Conservation (phyloP, 2,329 filamentous ascomycete genomes). For the Cyclaneusma minus region DNA sequence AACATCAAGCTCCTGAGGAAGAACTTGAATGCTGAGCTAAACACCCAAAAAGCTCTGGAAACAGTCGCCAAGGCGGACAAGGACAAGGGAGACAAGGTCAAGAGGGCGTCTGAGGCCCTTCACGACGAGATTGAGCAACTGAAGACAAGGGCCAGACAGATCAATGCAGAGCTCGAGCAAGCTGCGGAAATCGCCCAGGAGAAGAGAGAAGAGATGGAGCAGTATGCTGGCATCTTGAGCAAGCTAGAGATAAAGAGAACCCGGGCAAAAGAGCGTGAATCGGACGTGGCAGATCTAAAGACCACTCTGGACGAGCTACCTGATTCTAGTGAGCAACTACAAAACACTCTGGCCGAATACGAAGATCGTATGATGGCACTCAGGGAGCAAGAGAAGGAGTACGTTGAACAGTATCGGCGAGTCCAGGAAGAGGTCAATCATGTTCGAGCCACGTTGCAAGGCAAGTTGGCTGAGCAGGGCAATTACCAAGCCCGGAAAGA, state of each 20-base stretch:
- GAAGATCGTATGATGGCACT: slow-evolving; percentile 57
- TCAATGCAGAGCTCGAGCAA: slow-evolving; percentile 45
- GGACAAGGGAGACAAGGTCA: slow-evolving; percentile 59
- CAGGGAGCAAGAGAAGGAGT: slow-evolving; percentile 43
- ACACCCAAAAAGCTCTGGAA: slow-evolving; percentile 58
- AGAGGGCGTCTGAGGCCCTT: slow-evolving; percentile 49
- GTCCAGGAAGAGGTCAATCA: slow-evolving; percentile 35
- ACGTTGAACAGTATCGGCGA: slow-evolving; percentile 48
- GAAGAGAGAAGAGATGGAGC: slow-evolving; percentile 57
- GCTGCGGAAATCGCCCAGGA: slow-evolving; percentile 38
- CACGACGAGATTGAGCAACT: slow-evolving; percentile 49
- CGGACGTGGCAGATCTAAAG: slow-evolving; percentile 55
- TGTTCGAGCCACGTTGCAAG: slow-evolving; percentile 29
- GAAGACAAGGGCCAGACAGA: slow-evolving; percentile 38
- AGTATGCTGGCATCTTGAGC: slow-evolving; percentile 59
- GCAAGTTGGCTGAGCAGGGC: slow-evolving; percentile 50
- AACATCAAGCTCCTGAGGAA: slow-evolving; percentile 83
- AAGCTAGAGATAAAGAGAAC: slow-evolving; percentile 63
- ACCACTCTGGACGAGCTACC: slow-evolving; percentile 60
- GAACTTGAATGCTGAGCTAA: slow-evolving; percentile 62
- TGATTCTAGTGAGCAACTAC: slow-evolving; percentile 64
- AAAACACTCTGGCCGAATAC: slow-evolving; percentile 59
- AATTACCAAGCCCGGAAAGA: slow-evolving; percentile 75
- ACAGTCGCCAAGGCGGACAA: slow-evolving; percentile 70
- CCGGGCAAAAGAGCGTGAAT: slow-evolving; percentile 53